Percentiles rank a stretch among this genome's conserved stretches.
Evolutionary conservation across 805 yeast genomes (phyloP).

Genomic region (Zygosaccharomyces bisporus): DNA sequence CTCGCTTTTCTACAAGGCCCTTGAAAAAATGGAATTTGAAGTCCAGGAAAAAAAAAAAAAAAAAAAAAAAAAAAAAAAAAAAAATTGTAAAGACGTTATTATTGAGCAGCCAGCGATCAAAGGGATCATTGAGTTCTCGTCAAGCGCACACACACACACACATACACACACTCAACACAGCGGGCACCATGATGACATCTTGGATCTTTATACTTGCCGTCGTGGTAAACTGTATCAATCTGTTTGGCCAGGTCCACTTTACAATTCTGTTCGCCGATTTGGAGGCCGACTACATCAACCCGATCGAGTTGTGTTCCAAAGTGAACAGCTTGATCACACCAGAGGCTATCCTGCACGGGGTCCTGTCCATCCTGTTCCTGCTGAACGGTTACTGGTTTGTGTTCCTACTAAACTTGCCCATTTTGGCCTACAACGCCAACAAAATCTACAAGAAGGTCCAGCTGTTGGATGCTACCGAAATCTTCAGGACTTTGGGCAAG

Average conservation of each 20-base stretch:
- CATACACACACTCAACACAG: not conserved
- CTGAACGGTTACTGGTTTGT: conserved; percentile 91
- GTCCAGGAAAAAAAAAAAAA: too few species aligned
- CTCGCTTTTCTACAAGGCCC: not conserved
- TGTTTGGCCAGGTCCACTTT: conserved; percentile 90
- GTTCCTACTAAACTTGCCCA: conserved; percentile 76
- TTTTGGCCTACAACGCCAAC: conserved; percentile 78
- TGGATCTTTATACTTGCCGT: conserved; percentile 65
- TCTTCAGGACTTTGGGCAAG: conserved; percentile 86
- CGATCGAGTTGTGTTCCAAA: conserved; percentile 91
- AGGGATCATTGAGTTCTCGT: not conserved
- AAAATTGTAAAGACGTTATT: too few species aligned
- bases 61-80: not conserved
- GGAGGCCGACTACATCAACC: conserved; percentile 95
- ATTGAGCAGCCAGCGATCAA: not conserved
- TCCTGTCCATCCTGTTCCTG: conserved; percentile 65
- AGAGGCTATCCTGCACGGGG: conserved; percentile 80
- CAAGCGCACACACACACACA: too few species aligned
- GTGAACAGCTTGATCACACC: conserved; percentile 86
- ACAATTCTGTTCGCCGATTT: conserved; percentile 93
- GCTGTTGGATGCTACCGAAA: conserved; percentile 93
- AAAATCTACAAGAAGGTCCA: conserved; percentile 77
- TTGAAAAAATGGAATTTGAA: not conserved
- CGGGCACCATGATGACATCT: conserved; percentile 13
- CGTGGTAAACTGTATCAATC: conserved; percentile 76